Conservation (phyloP, 805 yeast genomes). For the Hermanozyma aechmeae region DNA sequence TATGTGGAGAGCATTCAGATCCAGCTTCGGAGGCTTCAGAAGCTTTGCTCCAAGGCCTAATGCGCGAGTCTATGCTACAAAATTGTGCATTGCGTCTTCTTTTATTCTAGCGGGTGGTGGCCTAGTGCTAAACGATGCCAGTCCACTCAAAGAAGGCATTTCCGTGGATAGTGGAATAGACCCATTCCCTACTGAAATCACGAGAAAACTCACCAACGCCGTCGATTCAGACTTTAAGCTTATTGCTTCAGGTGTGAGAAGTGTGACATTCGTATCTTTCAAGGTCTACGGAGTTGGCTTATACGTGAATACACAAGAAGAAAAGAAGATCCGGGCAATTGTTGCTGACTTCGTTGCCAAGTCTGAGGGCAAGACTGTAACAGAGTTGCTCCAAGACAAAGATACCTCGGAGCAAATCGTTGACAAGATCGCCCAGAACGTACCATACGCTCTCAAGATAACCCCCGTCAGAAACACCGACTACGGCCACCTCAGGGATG, state of each 20-base stretch:
- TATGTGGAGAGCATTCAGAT: background rate
- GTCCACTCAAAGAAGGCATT: conserved; percentile 18
- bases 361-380: conserved; percentile 2
- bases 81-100: too few species aligned
- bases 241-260: conserved; percentile 73
- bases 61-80: too few species aligned
- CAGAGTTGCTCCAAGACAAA: conserved; percentile 35
- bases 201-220: conserved; percentile 3
- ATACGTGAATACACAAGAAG: conserved; percentile 60
- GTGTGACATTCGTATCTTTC: conserved; percentile 74
- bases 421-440: conserved; percentile 45
- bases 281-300: conserved; percentile 85
- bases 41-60: conserved; percentile 1
- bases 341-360: conserved; percentile 2
- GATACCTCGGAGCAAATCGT: conserved; percentile 44
- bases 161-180: conserved; percentile 41
- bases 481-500: conserved; percentile 82
- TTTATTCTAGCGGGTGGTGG: conserved; percentile 7
- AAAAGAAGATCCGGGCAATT: conserved; percentile 7
- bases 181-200: conserved; percentile 31
- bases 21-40: background rate
- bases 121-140: conserved; percentile 11
- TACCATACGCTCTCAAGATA: conserved; percentile 62
- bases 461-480: conserved; percentile 89
- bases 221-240: conserved; percentile 37